Evolutionary conservation across 495 filamentous ascomycete species (phyloP).

Genomic region (Neurospora sp.): DNA sequence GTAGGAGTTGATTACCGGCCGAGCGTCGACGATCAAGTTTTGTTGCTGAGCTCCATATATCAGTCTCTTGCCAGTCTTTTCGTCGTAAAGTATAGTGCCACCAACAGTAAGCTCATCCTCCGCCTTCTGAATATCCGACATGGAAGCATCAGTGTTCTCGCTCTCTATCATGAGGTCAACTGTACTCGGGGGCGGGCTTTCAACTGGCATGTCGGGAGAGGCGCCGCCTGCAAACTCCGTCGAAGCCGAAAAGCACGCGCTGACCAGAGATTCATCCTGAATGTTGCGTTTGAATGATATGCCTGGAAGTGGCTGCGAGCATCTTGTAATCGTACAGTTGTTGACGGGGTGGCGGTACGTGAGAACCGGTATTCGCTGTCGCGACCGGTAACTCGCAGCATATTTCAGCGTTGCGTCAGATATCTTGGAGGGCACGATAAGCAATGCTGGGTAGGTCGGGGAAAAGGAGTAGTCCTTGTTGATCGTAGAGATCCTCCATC

Average conservation of each 20-base stretch:
- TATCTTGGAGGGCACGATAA: slow-evolving; percentile 76
- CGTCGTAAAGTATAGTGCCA: slow-evolving; percentile 33
- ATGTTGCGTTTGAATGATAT: slow-evolving; percentile 82
- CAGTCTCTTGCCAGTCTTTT: slow-evolving; percentile 38
- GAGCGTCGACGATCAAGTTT: slow-evolving; percentile 94
- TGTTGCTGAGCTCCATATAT: slow-evolving; percentile 90
- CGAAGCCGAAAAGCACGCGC: slow-evolving; percentile 83
- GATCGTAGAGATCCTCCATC: slow-evolving; percentile 86
- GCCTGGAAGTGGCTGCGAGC: slow-evolving; percentile 86
- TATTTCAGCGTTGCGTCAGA: slow-evolving; percentile 97
- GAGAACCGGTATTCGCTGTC: slow-evolving; percentile 75
- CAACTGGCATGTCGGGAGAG: slow-evolving; percentile 14
- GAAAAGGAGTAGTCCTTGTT: slow-evolving; percentile 85
- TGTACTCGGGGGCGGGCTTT: slow-evolving; percentile 51
- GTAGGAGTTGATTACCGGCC: slow-evolving; percentile 88
- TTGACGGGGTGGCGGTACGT: slow-evolving; percentile 94
- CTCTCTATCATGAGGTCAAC: slow-evolving; percentile 35
- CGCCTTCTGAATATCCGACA: slow-evolving; percentile 52
- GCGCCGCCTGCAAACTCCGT: slow-evolving; percentile 22
- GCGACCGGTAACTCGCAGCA: slow-evolving; percentile 78
- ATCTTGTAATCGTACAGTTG: slow-evolving; percentile 91
- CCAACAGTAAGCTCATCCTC: slow-evolving; percentile 61
- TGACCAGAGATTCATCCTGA: slow-evolving; percentile 89
- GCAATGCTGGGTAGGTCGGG: slow-evolving; percentile 82
- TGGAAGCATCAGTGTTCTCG: slow-evolving; percentile 23